phyloP scores from a whole-genome alignment of 2,329 filamentous ascomycete genomes.

The Aspergillus aculeatus region DNA sequence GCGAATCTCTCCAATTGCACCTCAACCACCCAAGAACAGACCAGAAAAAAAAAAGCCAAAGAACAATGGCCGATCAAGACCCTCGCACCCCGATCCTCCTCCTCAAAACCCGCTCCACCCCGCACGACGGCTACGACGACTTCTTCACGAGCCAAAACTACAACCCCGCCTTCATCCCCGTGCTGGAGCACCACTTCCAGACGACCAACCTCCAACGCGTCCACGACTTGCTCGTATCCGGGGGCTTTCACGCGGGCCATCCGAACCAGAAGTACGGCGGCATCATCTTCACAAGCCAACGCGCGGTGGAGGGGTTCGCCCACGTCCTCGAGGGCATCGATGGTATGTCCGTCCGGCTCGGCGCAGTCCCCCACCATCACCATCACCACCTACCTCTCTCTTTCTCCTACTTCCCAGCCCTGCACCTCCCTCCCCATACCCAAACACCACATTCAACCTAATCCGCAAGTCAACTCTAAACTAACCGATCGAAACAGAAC shows the following conservation, averaged over 20 bases:
- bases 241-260: constrained; percentile 22
- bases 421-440: no score
- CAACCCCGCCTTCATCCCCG: constrained; percentile 45
- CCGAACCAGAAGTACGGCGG: constrained; percentile 41
- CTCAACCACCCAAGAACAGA: background rate
- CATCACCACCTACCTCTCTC: no score
- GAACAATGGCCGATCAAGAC: background rate
- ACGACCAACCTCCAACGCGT: constrained; percentile 35
- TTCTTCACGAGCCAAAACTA: constrained; percentile 40
- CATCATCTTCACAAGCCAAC: constrained; percentile 51
- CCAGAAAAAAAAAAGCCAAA: constrained; percentile 1
- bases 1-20: background rate
- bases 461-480: background rate
- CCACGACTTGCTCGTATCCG: constrained; percentile 36
- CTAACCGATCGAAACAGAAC: constrained; percentile 3
- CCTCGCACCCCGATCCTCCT: constrained; percentile 40
- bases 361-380: no score
- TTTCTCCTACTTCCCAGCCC: no score
- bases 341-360: constrained; percentile 2
- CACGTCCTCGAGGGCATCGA: constrained; percentile 30
- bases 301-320: constrained; percentile 49
- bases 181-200: constrained; percentile 47
- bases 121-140: constrained; percentile 47
- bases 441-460: background rate
- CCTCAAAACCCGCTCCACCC: constrained; percentile 49